phyloP scores from a whole-genome alignment of 129 eudicot species.

The Saposhnikovia divaricata region DNA sequence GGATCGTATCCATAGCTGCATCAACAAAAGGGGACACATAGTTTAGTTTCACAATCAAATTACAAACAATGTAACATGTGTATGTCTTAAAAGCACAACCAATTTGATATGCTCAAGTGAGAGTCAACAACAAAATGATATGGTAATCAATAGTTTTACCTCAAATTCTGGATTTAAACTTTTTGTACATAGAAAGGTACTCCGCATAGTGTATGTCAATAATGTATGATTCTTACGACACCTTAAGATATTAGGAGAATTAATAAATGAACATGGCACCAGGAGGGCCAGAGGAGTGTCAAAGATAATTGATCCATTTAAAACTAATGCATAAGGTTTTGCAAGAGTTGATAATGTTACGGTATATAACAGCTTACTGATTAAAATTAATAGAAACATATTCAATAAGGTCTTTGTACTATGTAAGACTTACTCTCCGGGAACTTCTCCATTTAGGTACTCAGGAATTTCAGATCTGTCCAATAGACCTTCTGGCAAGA shows the following conservation, averaged over 20 bases:
- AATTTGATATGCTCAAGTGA: background rate
- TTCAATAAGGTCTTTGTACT: background rate
- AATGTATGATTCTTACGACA: no score
- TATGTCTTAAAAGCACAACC: background rate
- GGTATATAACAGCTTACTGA: background rate
- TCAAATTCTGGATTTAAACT: no score
- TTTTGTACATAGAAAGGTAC: no score
- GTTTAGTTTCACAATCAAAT: background rate
- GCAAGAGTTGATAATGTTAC: background rate
- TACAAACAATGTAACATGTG: background rate
- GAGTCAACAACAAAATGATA: background rate
- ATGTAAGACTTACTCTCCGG: slow-evolving; percentile 74
- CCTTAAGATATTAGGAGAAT: background rate
- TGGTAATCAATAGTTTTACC: background rate
- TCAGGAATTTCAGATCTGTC: slow-evolving; percentile 96
- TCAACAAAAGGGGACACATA: background rate
- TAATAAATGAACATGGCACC: background rate
- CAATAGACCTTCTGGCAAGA: slow-evolving; percentile 92
- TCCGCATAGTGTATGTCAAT: no score
- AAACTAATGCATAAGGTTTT: background rate
- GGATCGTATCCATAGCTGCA: slow-evolving; percentile 98
- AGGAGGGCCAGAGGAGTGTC: background rate
- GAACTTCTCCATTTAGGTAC: slow-evolving; percentile 82
- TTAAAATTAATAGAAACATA: background rate
- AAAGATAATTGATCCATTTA: background rate